Conservation (phyloP, 257 asterid genomes). For the Haberlea rhodopensis region DNA sequence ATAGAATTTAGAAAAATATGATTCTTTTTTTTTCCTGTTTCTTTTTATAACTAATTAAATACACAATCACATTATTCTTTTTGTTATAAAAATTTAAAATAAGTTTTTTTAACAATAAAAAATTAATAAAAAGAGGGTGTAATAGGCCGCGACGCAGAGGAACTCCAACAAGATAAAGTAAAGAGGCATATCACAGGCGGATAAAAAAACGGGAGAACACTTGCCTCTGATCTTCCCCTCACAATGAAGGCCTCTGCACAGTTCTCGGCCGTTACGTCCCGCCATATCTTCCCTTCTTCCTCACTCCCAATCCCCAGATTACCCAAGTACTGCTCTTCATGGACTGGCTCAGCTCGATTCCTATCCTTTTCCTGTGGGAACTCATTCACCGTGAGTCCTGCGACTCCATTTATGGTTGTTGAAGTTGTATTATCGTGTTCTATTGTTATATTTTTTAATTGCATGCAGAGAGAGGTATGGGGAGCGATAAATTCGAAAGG, state of each 20-base stretch:
- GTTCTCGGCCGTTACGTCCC: constrained; percentile 57
- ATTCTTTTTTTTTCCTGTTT: no score
- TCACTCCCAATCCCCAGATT: constrained; percentile 35
- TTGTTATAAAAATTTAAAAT: no score
- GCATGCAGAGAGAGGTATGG: constrained; percentile 69
- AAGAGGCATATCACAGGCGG: no score
- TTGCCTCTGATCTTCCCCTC: constrained; percentile 7
- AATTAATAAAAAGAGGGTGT: not conserved
- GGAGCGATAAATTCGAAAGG: constrained; percentile 47
- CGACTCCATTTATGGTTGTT: not conserved
- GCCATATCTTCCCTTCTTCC: constrained; percentile 51
- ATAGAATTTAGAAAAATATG: no score
- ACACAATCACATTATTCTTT: no score
- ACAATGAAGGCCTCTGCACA: constrained; percentile 58
- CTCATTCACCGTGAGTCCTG: constrained; percentile 50
- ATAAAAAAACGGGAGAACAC: constrained; percentile 24
- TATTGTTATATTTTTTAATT: constrained; percentile 5
- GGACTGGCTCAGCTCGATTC: constrained; percentile 45
- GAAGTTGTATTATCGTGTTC: not conserved
- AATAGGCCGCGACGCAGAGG: constrained; percentile 32
- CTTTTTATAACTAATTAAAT: no score
- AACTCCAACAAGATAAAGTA: not conserved
- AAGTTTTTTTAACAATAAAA: no score
- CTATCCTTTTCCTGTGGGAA: constrained; percentile 58
- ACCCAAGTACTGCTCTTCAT: constrained; percentile 37